Evolutionary conservation across 345 rosid species (phyloP), one percentile per base, ranked within the genome.

Genomic region (Lenwebbia sp.): DNA sequence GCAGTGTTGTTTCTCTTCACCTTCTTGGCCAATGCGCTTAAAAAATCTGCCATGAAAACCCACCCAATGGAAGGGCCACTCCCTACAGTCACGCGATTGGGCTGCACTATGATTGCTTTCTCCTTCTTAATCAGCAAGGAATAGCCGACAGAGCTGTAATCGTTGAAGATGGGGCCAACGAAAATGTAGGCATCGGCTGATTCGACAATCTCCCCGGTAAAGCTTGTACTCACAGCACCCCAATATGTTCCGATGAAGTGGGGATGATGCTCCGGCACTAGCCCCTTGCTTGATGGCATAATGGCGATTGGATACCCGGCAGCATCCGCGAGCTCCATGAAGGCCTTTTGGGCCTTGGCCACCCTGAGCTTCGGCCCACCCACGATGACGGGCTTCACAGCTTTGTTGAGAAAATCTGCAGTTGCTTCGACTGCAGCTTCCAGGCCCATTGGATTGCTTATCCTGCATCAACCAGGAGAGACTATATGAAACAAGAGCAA

Each of bases 371-470:
- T 94, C 5, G 97, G 95, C 50, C 97, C 97, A 6, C 90, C 95
- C 17, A 94, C 90, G 54, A 94, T 83, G 51, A 94, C 95, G 28
- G 97, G 97, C 88, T 94, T 94, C 89, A 94, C 97, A 57, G 95
- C 95, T 87, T 92, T 93, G 84, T 94, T 94, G 86, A 94, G 87
- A 85, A 94, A 92, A 25, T 84, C 87, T 30, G 95, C 95, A 83
- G 95, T 85, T 53, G 94, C 95, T 89, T 94, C 95, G 56, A 94
- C 95, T 54, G 97, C 97, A 86, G 95, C 95, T 87, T 94, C 95
- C 83, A 94, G 88, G 53, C 94, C 97, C 86, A 92, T 76, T 37
- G 88, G 92, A 87, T 94, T 94, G 90, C 95, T 94, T n/a, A 87
- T 86, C 88, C 97, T 94, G 90, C 90, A 91, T 83, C 82, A 84